phyloP scores from a whole-genome alignment of 495 filamentous ascomycete genomes.

The Podospora anserina region DNA sequence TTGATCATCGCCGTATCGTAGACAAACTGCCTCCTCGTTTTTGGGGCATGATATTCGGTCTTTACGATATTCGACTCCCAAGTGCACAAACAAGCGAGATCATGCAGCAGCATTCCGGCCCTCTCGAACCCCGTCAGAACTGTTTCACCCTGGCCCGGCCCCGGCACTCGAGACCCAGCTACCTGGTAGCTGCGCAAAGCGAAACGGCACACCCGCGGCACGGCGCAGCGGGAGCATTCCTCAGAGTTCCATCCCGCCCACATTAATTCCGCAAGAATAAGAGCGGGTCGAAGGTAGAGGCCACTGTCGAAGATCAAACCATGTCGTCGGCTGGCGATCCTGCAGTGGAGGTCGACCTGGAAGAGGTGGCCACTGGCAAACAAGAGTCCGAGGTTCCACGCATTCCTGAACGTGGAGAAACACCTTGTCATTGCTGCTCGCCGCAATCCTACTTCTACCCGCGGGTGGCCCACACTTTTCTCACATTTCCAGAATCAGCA shows the following conservation, averaged over 20 bases:
- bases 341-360: not conserved
- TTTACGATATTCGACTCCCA: not conserved
- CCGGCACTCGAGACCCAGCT: not conserved
- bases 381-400: not conserved
- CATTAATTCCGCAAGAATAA: not conserved
- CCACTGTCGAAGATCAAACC: not conserved
- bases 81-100: not conserved
- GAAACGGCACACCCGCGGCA: not conserved
- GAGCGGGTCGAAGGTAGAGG: not conserved
- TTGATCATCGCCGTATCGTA: not conserved
- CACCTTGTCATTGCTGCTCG: not conserved
- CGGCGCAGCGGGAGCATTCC: not conserved
- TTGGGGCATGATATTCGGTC: not conserved
- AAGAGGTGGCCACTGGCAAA: not conserved
- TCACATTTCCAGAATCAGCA: not conserved
- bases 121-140: not conserved
- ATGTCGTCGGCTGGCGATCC: not conserved
- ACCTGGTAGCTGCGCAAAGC: not conserved
- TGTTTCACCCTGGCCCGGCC: not conserved
- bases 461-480: not conserved
- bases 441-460: not conserved
- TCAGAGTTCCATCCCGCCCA: not conserved
- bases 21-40: not conserved
- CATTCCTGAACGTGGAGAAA: not conserved
- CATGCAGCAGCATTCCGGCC: not conserved